Evolutionary conservation across 78 protist species (phyloP).

Genomic region (Cavenderia fasciculata): DNA sequence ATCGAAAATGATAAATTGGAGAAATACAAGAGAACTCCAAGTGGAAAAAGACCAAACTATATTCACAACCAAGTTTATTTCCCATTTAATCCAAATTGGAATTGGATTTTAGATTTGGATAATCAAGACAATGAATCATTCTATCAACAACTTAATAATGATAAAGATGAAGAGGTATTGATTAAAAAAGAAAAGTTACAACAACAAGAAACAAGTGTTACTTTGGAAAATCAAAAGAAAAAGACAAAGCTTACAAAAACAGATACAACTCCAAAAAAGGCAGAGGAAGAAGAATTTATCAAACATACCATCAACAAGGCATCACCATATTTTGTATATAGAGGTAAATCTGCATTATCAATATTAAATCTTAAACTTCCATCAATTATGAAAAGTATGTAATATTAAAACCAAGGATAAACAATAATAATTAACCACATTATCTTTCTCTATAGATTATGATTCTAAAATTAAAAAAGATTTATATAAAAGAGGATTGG

Average conservation of each 20-base stretch:
- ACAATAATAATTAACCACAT: no score
- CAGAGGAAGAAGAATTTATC: no score
- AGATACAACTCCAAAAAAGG: constrained; percentile 6
- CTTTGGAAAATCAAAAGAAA: no score
- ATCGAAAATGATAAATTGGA: neutral
- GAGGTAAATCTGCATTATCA: constrained; percentile 62
- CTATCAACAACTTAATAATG: neutral
- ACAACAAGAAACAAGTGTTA: no score
- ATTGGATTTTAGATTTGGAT: constrained; percentile 29
- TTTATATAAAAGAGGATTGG: constrained; percentile 49
- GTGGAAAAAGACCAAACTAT: constrained; percentile 49
- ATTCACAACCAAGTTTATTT: constrained; percentile 28
- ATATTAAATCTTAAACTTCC: constrained; percentile 21
- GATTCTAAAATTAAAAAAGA: constrained; percentile 1
- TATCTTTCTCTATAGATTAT: no score
- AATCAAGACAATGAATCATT: neutral
- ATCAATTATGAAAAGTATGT: constrained; percentile 53
- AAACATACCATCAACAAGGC: neutral
- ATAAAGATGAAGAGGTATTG: neutral
- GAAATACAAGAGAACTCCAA: constrained; percentile 51
- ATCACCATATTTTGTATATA: constrained; percentile 50
- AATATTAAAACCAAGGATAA: neutral
- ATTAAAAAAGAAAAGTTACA: no score
- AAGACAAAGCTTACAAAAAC: constrained; percentile 14
- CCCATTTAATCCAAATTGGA: constrained; percentile 48